Base-by-base conservation (phyloP, 1,284 basidiomycete genomes). In the Vanrija humicola region DNA sequence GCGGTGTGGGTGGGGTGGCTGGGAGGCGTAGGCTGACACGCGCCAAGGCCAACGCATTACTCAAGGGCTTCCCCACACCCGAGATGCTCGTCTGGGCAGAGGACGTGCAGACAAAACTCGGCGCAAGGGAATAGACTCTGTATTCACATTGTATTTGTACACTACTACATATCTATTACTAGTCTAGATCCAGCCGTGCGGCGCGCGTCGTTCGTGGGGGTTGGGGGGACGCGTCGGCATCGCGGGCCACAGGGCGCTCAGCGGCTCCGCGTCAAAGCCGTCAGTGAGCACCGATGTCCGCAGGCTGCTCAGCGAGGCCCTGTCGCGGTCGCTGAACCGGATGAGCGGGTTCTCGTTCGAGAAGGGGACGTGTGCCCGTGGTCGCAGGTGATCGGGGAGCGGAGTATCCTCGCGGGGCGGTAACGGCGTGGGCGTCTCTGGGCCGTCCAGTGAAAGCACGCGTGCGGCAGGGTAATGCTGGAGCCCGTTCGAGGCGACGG, bases 31-130 rank as follows among this genome's bases (percentile, higher is more conserved):
- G 10, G 44, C 53, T 55, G 44, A 55, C 44, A 25, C 25, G 25
- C 34, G 34, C 5, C 12, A 55, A 77, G 75, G 69, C 75, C 10
- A 71, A 74, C 54, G 56, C 68, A 47, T 51, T 69, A 1, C 57
- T 77, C 40, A 61, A 72, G 7, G 63, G 60, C n/a, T 65, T 73
- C 55, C 75, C 75, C 8, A 63, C 56, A 1, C 63, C 70, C 12
- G 64, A 69, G 26, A 75, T 76, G 73, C 58, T 66, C 47, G 44
- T 56, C 10, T 77, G 75, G 75, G 69, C 67, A 50, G 74, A 76
- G 47, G 57, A 63, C 10, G 44, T 55, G 21, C 28, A 53, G 46
- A 48, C 38, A 15, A 43, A 40, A 19, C 40, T 54, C 25, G 25
- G 34, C 21, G 12, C 16, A 19, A 26, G 47, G 38, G 47, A 39